These are phyloP conservation scores for Pichia californica DNA, from an alignment of 805 yeast species.

Conservation along the genomic window DNA sequence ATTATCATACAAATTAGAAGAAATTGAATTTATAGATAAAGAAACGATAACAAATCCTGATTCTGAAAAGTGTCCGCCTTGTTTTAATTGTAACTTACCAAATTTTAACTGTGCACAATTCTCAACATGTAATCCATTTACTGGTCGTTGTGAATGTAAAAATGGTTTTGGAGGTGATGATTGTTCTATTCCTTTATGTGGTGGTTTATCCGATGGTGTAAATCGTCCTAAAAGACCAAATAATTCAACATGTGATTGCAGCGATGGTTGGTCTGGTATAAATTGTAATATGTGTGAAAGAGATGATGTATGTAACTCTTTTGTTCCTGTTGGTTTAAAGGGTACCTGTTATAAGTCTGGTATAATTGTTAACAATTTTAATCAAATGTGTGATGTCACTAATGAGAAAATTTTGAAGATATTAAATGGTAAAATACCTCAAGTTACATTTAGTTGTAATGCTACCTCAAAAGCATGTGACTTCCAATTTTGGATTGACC, in stretches of 20 bases:
- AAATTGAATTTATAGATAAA: background rate
- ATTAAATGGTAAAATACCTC: conserved; percentile 75
- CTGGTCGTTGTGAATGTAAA: conserved; percentile 89
- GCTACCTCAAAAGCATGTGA: conserved; percentile 60
- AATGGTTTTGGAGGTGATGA: conserved; percentile 93
- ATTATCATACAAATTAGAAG: background rate
- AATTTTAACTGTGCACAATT: conserved; percentile 87
- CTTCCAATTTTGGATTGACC: conserved; percentile 95
- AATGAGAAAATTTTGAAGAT: conserved; percentile 78
- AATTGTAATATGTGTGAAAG: conserved; percentile 81
- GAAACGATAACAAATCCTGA: background rate
- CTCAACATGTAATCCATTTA: conserved; percentile 78
- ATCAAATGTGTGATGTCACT: conserved; percentile 94
- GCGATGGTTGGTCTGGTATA: conserved; percentile 87
- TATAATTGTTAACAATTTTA: conserved; percentile 67
- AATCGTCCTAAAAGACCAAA: conserved; percentile 56
- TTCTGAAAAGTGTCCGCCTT: conserved; percentile 66
- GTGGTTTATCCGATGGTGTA: conserved; percentile 60
- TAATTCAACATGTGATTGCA: conserved; percentile 60
- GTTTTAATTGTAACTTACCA: conserved; percentile 93
- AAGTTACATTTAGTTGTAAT: conserved; percentile 87
- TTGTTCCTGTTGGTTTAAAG: conserved; percentile 73
- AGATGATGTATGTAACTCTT: conserved; percentile 74
- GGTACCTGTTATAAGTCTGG: conserved; percentile 92
- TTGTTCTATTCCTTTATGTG: conserved; percentile 85